Evolutionary conservation across 2,329 filamentous ascomycete genomes (phyloP).

Genomic region (Grosmannia serpens): DNA sequence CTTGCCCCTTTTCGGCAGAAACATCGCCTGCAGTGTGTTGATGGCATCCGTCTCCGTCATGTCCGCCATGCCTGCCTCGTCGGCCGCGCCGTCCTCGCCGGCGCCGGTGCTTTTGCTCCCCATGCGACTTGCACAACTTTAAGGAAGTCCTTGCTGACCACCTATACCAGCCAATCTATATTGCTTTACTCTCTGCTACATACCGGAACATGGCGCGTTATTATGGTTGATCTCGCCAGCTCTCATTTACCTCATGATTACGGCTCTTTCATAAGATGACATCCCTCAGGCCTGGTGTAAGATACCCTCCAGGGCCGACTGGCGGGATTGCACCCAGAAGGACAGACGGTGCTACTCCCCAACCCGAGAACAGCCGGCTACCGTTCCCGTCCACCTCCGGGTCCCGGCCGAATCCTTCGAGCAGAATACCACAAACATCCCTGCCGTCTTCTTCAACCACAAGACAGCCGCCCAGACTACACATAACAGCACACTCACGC

Average conservation of each 20-base stretch:
- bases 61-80: slow-evolving; percentile 20
- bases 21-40: slow-evolving; percentile 56
- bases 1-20: slow-evolving; percentile 45
- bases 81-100: not conserved
- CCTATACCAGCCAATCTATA: not conserved
- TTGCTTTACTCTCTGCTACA: not conserved
- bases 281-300: slow-evolving; percentile 4
- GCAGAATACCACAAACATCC: slow-evolving; percentile 25
- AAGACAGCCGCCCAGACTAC: slow-evolving; percentile 1
- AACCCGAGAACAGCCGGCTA: not conserved
- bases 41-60: slow-evolving; percentile 56
- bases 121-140: not conserved
- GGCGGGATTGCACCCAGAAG: not conserved
- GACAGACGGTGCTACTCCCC: not conserved
- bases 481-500: slow-evolving; percentile 13
- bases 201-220: not conserved
- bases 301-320: slow-evolving; percentile 1
- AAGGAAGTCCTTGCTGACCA: not conserved
- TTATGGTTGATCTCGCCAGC: not conserved
- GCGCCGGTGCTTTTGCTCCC: not conserved
- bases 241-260: not conserved
- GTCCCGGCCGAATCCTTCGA: slow-evolving; percentile 15
- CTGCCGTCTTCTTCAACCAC: not conserved
- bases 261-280: slow-evolving; percentile 5
- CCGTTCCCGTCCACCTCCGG: not conserved